Conservation (phyloP, 805 yeast genomes). For the Saccharomycopsis sp. region DNA sequence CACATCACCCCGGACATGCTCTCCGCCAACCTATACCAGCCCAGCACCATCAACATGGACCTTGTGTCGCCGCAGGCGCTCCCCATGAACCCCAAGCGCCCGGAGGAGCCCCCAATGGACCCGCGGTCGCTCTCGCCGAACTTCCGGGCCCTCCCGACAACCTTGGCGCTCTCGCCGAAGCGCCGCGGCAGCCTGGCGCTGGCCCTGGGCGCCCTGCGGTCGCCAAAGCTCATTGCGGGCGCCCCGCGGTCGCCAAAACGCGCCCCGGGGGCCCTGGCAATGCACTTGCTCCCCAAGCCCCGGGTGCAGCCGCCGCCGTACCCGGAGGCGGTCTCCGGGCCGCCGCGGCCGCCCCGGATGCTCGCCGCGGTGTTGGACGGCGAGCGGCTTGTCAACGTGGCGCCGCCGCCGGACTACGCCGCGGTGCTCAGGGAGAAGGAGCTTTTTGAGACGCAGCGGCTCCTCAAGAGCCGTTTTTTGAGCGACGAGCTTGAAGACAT, state of each 20-base stretch:
- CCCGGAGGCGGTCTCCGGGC: slow-evolving; percentile 1
- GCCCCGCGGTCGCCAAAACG: neutral
- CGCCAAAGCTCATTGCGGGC: neutral
- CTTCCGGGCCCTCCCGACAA: slow-evolving; percentile 19
- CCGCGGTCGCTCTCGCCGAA: slow-evolving; percentile 14
- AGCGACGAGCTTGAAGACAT: neutral
- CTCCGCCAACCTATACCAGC: slow-evolving; percentile 18
- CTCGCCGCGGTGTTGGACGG: slow-evolving; percentile 1
- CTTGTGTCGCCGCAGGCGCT: slow-evolving; percentile 17
- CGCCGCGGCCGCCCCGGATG: neutral
- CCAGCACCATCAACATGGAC: slow-evolving; percentile 20
- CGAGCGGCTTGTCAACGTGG: slow-evolving; percentile 9
- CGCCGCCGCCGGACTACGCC: slow-evolving; percentile 22
- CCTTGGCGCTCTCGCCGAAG: slow-evolving; percentile 17
- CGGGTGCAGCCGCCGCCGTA: slow-evolving; percentile 19
- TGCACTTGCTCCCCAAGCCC: slow-evolving; percentile 18
- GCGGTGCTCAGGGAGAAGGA: slow-evolving; percentile 8
- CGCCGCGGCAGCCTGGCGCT: neutral
- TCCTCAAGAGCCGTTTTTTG: neutral
- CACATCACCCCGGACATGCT: slow-evolving; percentile 19
- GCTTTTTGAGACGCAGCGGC: slow-evolving; percentile 1
- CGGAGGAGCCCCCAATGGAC: too few species aligned
- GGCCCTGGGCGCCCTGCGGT: neutral
- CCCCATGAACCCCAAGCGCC: slow-evolving; percentile 19
- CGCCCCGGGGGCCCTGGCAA: neutral